A percentile compares a stretch with the other conserved stretches of the same genome.
Conservation (phyloP, 1,284 basidiomycete genomes). For the Tremellales sp. region DNA sequence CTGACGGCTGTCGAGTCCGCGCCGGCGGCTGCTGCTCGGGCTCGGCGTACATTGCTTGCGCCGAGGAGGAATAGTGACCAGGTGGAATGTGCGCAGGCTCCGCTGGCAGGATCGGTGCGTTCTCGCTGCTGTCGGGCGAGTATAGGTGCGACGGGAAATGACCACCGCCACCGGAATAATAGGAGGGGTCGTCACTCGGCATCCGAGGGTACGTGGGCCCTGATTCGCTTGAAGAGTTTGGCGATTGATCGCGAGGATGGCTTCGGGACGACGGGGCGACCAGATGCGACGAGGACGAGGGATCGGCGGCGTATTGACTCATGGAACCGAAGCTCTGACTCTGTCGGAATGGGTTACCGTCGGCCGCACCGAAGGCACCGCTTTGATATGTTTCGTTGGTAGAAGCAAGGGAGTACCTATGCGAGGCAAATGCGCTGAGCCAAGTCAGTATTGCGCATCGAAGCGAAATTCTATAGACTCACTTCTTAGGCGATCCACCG, state of each 20-base stretch:
- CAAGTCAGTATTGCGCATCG: not conserved
- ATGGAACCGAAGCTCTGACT: conserved; percentile 42
- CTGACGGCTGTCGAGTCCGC: conserved; percentile 27
- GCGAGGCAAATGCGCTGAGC: conserved; percentile 15
- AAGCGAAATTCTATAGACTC: too few relatives aligned
- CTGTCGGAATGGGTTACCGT: conserved; percentile 38
- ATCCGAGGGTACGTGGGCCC: conserved; percentile 18
- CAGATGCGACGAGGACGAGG: conserved; percentile 51
- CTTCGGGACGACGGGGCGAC: conserved; percentile 53
- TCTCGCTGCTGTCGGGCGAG: conserved; percentile 16
- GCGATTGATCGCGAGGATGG: conserved; percentile 11
- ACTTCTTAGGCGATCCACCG: conserved; percentile 57
- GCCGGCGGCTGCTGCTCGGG: conserved; percentile 22
- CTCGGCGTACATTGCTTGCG: conserved; percentile 19
- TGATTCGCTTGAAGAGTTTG: conserved; percentile 44
- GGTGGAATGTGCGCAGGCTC: conserved; percentile 32
- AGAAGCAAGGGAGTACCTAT: conserved; percentile 72
- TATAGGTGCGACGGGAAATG: conserved; percentile 18
- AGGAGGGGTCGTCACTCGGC: conserved; percentile 22
- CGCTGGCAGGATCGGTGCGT: conserved; percentile 50
- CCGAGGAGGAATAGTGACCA: conserved; percentile 8
- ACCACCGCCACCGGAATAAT: conserved; percentile 4
- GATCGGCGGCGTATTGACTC: conserved; percentile 55
- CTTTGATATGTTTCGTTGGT: conserved; percentile 62
- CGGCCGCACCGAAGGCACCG: conserved; percentile 31